phyloP scores from a whole-genome alignment of 306 rosid species.

The Crotalaria pallida region DNA sequence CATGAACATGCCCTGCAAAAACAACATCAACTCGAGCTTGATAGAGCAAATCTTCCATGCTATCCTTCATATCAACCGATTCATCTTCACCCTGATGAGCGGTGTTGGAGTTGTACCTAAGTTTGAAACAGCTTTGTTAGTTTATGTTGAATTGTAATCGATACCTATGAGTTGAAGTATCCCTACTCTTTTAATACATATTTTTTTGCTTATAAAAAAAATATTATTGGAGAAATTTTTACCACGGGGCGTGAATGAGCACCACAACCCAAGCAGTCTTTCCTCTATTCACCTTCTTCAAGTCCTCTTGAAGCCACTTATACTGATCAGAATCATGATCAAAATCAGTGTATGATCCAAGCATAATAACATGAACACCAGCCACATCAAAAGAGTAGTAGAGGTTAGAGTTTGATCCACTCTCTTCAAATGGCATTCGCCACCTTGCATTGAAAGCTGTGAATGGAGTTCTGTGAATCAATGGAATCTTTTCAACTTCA shows the following conservation, averaged over 20 bases:
- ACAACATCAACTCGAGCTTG: constrained; percentile 65
- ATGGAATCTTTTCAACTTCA: constrained; percentile 52
- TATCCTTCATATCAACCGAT: constrained; percentile 51
- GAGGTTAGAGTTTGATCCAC: constrained; percentile 74
- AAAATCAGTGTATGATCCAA: constrained; percentile 76
- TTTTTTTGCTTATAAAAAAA: no score
- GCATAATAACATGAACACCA: constrained; percentile 75
- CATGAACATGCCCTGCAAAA: constrained; percentile 81
- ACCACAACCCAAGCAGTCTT: constrained; percentile 66
- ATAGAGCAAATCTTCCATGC: constrained; percentile 69
- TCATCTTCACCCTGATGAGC: constrained; percentile 70
- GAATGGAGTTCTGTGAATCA: constrained; percentile 33
- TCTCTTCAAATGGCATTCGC: constrained; percentile 67
- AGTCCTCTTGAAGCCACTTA: constrained; percentile 54
- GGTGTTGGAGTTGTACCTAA: constrained; percentile 62
- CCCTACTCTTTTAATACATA: no score
- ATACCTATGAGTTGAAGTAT: no score
- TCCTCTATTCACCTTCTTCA: constrained; percentile 41
- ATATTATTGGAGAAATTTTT: no score
- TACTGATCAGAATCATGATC: constrained; percentile 47
- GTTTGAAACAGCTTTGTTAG: no score
- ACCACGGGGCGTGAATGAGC: constrained; percentile 88
- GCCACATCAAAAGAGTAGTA: constrained; percentile 76
- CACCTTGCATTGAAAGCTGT: constrained; percentile 82
- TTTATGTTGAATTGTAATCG: no score